These are phyloP conservation scores for Clausena lansium DNA, from an alignment of 345 rosid species.

Conservation along the genomic window DNA sequence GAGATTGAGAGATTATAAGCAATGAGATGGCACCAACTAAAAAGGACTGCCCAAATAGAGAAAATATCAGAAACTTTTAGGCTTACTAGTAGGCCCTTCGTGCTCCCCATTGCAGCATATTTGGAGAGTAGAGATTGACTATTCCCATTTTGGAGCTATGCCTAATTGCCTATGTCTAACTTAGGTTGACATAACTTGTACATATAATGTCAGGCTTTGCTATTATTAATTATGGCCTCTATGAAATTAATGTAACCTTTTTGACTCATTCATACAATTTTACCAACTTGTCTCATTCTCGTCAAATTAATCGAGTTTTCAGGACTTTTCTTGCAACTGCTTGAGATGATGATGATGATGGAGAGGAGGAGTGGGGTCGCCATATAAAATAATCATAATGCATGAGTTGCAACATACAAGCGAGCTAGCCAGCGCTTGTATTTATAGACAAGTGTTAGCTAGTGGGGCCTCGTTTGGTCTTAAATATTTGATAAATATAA, in stretches of 20 bases:
- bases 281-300: too few species aligned
- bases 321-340: too few species aligned
- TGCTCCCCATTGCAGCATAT: not conserved
- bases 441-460: too few species aligned
- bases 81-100: constrained; percentile 9
- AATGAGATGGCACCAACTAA: constrained; percentile 28
- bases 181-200: constrained; percentile 7
- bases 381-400: too few species aligned
- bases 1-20: not conserved
- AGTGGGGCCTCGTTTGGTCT: too few species aligned
- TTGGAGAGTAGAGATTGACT: constrained; percentile 18
- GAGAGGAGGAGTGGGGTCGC: too few species aligned
- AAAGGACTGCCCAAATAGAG: constrained; percentile 10
- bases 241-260: not conserved
- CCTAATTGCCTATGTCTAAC: not conserved
- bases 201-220: not conserved
- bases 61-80: not conserved
- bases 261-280: too few species aligned
- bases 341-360: too few species aligned
- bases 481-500: too few species aligned
- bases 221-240: not conserved
- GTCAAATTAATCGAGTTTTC: too few species aligned
- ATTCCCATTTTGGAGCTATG: constrained; percentile 10
- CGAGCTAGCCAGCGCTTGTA: too few species aligned
- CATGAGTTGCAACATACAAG: too few species aligned